phyloP scores from a whole-genome alignment of 179 eudicot genomes.

The Drosera spatulata region DNA sequence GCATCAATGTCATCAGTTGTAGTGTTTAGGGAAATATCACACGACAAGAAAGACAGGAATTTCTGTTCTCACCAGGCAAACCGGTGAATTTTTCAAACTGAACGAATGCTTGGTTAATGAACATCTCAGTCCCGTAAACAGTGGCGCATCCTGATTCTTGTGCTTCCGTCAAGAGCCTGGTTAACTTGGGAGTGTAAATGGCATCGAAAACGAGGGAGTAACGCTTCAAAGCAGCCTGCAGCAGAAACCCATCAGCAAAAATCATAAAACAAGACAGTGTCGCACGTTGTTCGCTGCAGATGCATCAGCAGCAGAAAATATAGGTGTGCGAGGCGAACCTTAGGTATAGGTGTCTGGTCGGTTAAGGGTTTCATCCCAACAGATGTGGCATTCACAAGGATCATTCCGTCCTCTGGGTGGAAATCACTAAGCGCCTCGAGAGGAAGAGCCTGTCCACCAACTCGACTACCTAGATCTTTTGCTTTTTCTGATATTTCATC shows the following conservation, averaged over 20 bases:
- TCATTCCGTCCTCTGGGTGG: constrained; percentile 22
- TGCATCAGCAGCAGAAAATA: too few relatives aligned
- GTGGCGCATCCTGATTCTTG: constrained; percentile 11
- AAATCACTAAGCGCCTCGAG: constrained; percentile 11
- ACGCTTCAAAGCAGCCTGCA: constrained; percentile 12
- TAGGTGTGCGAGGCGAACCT: constrained; percentile 5
- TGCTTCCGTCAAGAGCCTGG: constrained; percentile 12
- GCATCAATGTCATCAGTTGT: too few relatives aligned
- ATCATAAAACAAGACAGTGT: too few relatives aligned
- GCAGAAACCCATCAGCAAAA: not conserved
- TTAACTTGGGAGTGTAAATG: constrained; percentile 15
- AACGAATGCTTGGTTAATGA: too few relatives aligned
- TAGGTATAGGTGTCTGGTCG: constrained; percentile 10
- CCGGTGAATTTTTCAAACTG: constrained; percentile 14
- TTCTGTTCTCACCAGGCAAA: not conserved
- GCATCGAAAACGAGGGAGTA: constrained; percentile 18
- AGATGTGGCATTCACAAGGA: constrained; percentile 20
- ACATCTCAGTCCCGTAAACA: constrained; percentile 5
- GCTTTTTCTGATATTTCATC: constrained; percentile 11
- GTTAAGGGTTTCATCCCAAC: constrained; percentile 18
- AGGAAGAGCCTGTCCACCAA: constrained; percentile 15
- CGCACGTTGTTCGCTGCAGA: too few relatives aligned
- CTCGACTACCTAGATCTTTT: constrained; percentile 11
- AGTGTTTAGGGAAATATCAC: too few relatives aligned
- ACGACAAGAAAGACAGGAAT: too few relatives aligned